Conservation (phyloP, 1,139 yeast species). For the Blastobotrys persicus region DNA sequence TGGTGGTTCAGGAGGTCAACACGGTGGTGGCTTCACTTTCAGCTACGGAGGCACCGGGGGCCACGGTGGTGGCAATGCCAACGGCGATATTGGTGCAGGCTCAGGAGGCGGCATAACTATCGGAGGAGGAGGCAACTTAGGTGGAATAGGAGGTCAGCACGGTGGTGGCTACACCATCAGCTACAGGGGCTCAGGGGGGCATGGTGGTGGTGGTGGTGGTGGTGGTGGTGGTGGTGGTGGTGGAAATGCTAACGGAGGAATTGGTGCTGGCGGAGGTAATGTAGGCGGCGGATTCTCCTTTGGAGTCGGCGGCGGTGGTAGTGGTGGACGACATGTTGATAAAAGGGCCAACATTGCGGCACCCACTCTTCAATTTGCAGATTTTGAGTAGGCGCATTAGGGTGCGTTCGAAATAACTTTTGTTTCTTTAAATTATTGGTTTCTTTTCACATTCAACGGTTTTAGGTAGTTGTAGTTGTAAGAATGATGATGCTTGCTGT, state of each 20-base stretch:
- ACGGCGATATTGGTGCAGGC: neutral
- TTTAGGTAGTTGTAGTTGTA: neutral
- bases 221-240: conserved; percentile 3
- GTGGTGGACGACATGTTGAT: neutral
- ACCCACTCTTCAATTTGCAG: neutral
- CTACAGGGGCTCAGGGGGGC: neutral
- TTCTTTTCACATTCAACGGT: neutral
- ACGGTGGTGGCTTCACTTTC: neutral
- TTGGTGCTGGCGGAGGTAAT: neutral
- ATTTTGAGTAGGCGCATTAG: neutral
- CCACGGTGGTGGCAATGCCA: neutral
- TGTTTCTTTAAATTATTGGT: neutral
- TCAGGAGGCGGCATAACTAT: neutral
- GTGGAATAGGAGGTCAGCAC: neutral
- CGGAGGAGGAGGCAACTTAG: neutral
- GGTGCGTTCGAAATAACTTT: neutral
- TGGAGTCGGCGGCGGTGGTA: neutral
- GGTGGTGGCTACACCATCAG: conserved; percentile 1
- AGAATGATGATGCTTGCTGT: neutral
- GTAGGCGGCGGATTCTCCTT: neutral
- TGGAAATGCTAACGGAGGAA: too few species aligned
- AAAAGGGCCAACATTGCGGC: neutral
- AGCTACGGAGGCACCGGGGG: neutral
- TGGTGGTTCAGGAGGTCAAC: neutral
- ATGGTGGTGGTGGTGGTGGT: neutral